phyloP scores from a whole-genome alignment of 2,329 filamentous ascomycete species.

The Aspergillus fumigatiaffinis region DNA sequence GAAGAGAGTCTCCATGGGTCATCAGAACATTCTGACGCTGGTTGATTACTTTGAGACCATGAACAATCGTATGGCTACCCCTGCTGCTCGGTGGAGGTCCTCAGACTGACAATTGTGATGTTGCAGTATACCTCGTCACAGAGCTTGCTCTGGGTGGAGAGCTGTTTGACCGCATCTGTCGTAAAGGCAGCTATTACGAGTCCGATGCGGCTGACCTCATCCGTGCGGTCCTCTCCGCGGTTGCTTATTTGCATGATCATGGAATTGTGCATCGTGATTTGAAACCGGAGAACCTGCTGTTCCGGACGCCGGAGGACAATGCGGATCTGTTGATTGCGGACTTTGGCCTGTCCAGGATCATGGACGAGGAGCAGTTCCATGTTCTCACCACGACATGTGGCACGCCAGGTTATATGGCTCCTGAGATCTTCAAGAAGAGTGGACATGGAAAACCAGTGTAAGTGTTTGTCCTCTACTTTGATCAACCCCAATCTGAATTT shows the following conservation, averaged over 20 bases:
- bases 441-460: conserved; percentile 95
- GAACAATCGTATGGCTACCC: conserved; percentile 70
- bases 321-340: conserved; percentile 95
- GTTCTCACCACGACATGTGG: conserved; percentile 96
- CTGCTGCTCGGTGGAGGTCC: background rate
- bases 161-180: conserved; percentile 96
- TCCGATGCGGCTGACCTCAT: conserved; percentile 94
- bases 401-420: conserved; percentile 98
- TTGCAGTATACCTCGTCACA: conserved; percentile 83
- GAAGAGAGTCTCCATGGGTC: conserved; percentile 97
- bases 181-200: conserved; percentile 98
- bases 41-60: conserved; percentile 99
- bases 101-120: background rate
- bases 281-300: conserved; percentile 95
- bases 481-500: background rate
- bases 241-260: conserved; percentile 96
- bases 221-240: conserved; percentile 90
- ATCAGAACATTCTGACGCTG: conserved; percentile 94
- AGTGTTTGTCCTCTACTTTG: conserved; percentile 14
- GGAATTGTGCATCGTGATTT: conserved; percentile 97
- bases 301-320: conserved; percentile 96
- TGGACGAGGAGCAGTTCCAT: conserved; percentile 99
- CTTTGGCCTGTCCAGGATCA: conserved; percentile 91
- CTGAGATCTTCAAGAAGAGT: conserved; percentile 98
- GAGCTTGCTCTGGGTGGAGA: conserved; percentile 95